phyloP scores from a whole-genome alignment of 2,329 filamentous ascomycete species.

The Aspergillus sp. region DNA sequence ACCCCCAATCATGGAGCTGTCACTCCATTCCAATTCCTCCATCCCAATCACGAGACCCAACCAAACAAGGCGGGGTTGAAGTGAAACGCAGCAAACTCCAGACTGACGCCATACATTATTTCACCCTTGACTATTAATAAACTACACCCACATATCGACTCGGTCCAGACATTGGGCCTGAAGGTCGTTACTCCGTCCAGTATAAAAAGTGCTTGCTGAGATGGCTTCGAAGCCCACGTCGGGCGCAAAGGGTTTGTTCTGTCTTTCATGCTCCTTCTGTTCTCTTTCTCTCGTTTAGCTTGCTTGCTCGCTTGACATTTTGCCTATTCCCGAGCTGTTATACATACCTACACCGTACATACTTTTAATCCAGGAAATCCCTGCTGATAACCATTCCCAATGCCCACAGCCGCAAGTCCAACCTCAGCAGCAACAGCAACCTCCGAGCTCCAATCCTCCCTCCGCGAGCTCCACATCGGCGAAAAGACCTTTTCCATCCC shows the following conservation, averaged over 20 bases:
- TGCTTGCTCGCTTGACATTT: not conserved
- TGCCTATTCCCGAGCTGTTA: not conserved
- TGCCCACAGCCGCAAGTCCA: slow-evolving; percentile 19
- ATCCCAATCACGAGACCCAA: slow-evolving; percentile 13
- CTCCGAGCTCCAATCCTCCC: slow-evolving; percentile 33
- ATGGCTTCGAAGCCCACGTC: slow-evolving; percentile 14
- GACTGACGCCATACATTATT: slow-evolving; percentile 24
- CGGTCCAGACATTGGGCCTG: slow-evolving; percentile 5
- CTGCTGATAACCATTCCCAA: slow-evolving; percentile 14
- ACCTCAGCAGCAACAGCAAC: slow-evolving; percentile 13
- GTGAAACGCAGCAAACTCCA: slow-evolving; percentile 12
- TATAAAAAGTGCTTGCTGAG: not conserved
- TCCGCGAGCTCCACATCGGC: slow-evolving; percentile 31
- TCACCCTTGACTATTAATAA: slow-evolving; percentile 19
- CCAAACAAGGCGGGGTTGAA: slow-evolving; percentile 15
- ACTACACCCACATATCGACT: slow-evolving; percentile 6
- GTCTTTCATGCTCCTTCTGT: not conserved
- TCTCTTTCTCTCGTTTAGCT: not conserved
- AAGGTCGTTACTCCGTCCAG: not conserved
- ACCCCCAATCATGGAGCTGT: not conserved
- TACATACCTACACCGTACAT: not conserved
- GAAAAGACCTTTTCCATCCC: slow-evolving; percentile 25
- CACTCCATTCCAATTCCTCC: not conserved
- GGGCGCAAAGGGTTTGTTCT: slow-evolving; percentile 18
- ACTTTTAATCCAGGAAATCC: not conserved